Evolutionary conservation across 2,329 filamentous ascomycete species (phyloP).

Genomic region (Xylariomycetidae sp.): DNA sequence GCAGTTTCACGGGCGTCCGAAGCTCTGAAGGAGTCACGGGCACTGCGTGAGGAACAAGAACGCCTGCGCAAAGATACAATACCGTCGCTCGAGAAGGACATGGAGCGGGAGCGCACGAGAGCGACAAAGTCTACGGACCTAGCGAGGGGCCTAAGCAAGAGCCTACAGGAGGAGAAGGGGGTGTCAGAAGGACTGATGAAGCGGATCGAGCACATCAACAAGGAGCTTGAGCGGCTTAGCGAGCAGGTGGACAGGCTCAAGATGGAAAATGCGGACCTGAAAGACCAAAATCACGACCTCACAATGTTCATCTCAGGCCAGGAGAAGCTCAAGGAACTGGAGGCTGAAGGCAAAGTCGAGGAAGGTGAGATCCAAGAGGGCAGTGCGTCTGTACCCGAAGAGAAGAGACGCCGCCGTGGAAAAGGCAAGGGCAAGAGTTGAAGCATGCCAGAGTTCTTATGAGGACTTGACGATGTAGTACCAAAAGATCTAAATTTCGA

Average conservation of each 20-base stretch:
- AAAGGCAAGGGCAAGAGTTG: constrained; percentile 40
- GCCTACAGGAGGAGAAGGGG: constrained; percentile 80
- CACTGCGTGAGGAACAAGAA: constrained; percentile 48
- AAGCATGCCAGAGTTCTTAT: too few relatives aligned
- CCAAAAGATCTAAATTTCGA: too few relatives aligned
- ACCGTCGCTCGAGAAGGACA: constrained; percentile 64
- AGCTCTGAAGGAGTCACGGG: constrained; percentile 42
- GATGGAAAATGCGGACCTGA: constrained; percentile 63
- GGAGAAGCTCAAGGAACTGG: constrained; percentile 70
- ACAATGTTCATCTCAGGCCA: constrained; percentile 81
- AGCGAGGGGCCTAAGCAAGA: constrained; percentile 67
- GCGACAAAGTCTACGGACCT: constrained; percentile 68
- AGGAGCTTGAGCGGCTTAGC: constrained; percentile 52
- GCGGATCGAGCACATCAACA: constrained; percentile 69
- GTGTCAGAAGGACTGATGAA: constrained; percentile 76
- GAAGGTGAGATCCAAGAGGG: constrained; percentile 72
- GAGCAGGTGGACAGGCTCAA: constrained; percentile 52
- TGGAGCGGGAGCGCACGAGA: constrained; percentile 60
- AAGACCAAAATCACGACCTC: constrained; percentile 82
- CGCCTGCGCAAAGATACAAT: constrained; percentile 51
- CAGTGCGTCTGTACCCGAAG: constrained; percentile 59
- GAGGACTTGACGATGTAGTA: too few relatives aligned
- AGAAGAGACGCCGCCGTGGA: constrained; percentile 37
- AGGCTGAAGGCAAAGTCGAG: constrained; percentile 50
- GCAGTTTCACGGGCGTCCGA: constrained; percentile 46